These are phyloP conservation scores for Exophiala sideris DNA, from an alignment of 2,329 filamentous ascomycete species.

Conservation along the genomic window DNA sequence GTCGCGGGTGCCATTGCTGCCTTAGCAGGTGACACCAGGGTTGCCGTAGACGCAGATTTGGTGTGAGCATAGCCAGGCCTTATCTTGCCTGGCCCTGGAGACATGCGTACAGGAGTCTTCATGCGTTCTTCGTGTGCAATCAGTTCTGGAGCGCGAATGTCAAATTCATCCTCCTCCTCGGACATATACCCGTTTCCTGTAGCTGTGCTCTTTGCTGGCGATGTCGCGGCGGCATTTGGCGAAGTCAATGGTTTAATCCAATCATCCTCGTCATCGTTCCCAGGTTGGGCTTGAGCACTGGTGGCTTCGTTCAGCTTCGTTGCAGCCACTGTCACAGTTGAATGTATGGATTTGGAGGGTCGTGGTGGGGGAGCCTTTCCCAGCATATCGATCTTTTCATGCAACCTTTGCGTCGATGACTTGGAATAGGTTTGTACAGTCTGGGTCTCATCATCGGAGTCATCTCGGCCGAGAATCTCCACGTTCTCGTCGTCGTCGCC, in stretches of 20 bases:
- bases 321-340: constrained; percentile 16
- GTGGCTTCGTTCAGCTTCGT: constrained; percentile 24
- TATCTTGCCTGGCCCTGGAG: constrained; percentile 20
- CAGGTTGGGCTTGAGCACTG: constrained; percentile 5
- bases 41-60: constrained; percentile 64
- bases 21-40: constrained; percentile 51
- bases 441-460: constrained; percentile 46
- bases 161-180: constrained; percentile 48
- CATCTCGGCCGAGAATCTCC: constrained; percentile 32
- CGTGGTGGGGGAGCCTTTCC: constrained; percentile 52
- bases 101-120: constrained; percentile 19
- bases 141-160: constrained; percentile 28
- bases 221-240: constrained; percentile 29
- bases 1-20: constrained; percentile 34
- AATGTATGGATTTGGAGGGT: constrained; percentile 45
- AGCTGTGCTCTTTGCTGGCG: constrained; percentile 45
- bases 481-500: constrained; percentile 21
- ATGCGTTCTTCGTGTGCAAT: constrained; percentile 29
- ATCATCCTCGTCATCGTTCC: constrained; percentile 51
- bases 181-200: constrained; percentile 37
- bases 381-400: constrained; percentile 83
- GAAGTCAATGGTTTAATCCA: constrained; percentile 55
- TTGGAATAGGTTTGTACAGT: constrained; percentile 67
- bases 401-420: constrained; percentile 87
- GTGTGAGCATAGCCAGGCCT: constrained; percentile 46